Evolutionary conservation across 495 filamentous ascomycete species (phyloP).

Genomic region (Beverwykella pulmonaria): DNA sequence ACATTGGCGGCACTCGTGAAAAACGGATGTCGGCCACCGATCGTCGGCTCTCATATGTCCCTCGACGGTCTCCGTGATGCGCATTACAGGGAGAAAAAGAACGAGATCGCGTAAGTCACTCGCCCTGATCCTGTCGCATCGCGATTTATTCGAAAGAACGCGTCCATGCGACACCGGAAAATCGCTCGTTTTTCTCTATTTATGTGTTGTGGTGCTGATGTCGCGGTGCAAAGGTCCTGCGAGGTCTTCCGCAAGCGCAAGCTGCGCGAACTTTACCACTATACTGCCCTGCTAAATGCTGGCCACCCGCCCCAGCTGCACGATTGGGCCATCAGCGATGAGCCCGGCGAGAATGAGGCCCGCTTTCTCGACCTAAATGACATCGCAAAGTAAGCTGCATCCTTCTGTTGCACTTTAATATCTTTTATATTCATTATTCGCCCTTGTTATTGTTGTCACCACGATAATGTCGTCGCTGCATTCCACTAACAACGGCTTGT

Average conservation of each 20-base stretch:
- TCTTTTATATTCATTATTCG: constrained; percentile 2
- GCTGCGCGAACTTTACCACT: constrained; percentile 74
- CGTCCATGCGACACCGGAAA: constrained; percentile 44
- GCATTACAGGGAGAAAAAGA: constrained; percentile 60
- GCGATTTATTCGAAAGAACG: constrained; percentile 33
- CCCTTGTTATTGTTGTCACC: background rate
- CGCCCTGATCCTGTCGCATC: constrained; percentile 34
- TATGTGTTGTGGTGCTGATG: constrained; percentile 42
- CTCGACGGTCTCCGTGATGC: constrained; percentile 57
- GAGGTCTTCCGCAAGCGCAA: constrained; percentile 79
- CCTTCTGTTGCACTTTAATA: constrained; percentile 20
- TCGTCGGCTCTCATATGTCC: constrained; percentile 50
- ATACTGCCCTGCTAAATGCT: constrained; percentile 51
- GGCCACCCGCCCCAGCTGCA: constrained; percentile 52
- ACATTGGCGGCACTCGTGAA: constrained; percentile 48
- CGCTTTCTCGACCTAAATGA: constrained; percentile 74
- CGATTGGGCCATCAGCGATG: constrained; percentile 51
- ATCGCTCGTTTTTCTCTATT: constrained; percentile 42
- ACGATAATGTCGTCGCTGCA: constrained; percentile 35
- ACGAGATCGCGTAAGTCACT: constrained; percentile 63
- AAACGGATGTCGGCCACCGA: constrained; percentile 63
- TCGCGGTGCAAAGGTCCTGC: constrained; percentile 61
- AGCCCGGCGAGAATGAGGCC: constrained; percentile 48
- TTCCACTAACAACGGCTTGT: constrained; percentile 19
- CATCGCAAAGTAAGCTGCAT: constrained; percentile 69